Base-by-base conservation (phyloP, 208 protist species). In the Trypanosomatidae sp. region DNA sequence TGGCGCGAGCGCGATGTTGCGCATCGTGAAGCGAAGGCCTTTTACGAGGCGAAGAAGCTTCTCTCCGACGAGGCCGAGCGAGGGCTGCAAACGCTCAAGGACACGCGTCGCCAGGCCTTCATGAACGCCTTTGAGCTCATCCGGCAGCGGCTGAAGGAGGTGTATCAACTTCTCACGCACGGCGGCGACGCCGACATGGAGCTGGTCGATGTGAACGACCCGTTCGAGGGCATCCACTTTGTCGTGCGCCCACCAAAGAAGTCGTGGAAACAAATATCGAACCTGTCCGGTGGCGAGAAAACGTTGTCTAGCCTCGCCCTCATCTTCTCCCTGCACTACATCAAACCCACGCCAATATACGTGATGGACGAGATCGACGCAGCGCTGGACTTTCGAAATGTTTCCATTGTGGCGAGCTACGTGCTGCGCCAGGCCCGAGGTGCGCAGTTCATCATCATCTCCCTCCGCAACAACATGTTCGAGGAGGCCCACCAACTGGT, bases 341-440 rank as follows among this genome's bases (percentile, higher is more conserved):
- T 98, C 85, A 99, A 99, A 81, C 99, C 98, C 12, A 99, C 98
- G n/a, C 98, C 99, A 1, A 95, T 99, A 47, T 99, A 99, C 87
- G 97, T 99, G 52, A 99, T 99, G 99, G 99, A 99, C 88, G 99
- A 99, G 85, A 99, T 99, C 73, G 99, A 99, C 84, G 99, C 99
- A 10, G 99, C 99, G 6, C 90, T 99, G 9, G 99, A 99, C 83
- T 99, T 99, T 84, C 91, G 97, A 43, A 99, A 99, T 81, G 94
- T 98, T 8, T 99, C 97, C 17, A 99, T 99, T 74, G 98, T 99
- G 19, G 99, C 98, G 33, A 98, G 99, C 81, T 99, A 99, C 88
- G 96, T 99, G 25, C 95, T 99, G 70, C 96, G 99, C 44, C 92
- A 99, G 69, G 99, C 99, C 1, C 96, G 92, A 70, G 97, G 99